Conservation (phyloP, 768 basidiomycete species). For the Porphyrellus cyaneotinctus region DNA sequence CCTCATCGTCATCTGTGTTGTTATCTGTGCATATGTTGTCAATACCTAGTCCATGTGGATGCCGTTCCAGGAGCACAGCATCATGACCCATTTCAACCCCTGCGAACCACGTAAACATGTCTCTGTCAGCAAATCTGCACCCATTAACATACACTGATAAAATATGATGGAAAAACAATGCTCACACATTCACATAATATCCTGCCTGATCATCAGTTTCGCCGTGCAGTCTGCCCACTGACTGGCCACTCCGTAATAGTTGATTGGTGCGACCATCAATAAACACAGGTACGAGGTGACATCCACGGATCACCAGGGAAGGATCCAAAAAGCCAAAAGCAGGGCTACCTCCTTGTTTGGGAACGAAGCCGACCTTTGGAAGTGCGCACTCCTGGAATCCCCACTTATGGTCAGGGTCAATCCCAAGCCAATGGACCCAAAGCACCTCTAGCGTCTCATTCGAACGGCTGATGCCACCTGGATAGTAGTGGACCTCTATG, state of each 20-base stretch:
- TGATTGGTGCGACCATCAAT: background rate
- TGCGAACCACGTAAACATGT: constrained; percentile 5
- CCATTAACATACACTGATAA: background rate
- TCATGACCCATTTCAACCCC: constrained; percentile 5
- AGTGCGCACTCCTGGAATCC: background rate
- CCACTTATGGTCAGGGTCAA: background rate
- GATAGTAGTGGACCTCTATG: background rate
- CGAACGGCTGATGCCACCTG: background rate
- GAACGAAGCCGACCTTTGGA: background rate
- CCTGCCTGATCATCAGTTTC: background rate
- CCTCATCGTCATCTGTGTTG: background rate
- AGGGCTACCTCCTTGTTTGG: background rate
- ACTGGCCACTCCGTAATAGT: background rate
- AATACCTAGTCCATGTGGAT: background rate
- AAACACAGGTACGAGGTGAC: background rate
- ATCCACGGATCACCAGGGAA: background rate
- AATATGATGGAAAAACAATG: background rate
- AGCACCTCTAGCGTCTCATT: background rate
- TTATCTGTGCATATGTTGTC: background rate
- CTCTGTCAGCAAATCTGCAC: constrained; percentile 2
- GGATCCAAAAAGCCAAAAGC: background rate
- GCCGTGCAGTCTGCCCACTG: background rate
- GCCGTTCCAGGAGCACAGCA: background rate
- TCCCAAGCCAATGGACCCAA: background rate
- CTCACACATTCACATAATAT: background rate